Percentiles rank a stretch among this genome's conserved stretches.
These are phyloP conservation scores for Podospora pseudocomata DNA, from an alignment of 495 filamentous ascomycete genomes.

Conservation along the genomic window DNA sequence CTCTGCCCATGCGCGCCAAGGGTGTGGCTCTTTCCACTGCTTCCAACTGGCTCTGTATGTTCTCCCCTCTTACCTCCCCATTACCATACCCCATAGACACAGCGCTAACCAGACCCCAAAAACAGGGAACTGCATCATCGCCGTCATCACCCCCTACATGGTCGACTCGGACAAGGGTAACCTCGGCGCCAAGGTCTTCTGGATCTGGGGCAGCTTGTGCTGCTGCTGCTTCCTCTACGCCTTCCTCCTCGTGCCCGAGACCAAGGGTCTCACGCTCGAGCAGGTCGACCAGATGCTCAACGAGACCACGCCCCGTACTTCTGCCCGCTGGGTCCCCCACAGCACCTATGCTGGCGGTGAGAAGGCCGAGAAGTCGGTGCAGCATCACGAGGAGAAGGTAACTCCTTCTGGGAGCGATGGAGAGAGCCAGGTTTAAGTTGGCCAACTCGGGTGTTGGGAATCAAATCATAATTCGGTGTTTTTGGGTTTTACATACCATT, in stretches of 20 bases:
- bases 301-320: slow-evolving; percentile 66
- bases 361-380: slow-evolving; percentile 19
- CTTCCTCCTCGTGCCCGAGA: slow-evolving; percentile 78
- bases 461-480: not conserved
- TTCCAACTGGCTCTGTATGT: slow-evolving; percentile 61
- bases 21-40: slow-evolving; percentile 76
- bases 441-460: not conserved
- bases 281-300: slow-evolving; percentile 87
- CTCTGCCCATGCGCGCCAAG: slow-evolving; percentile 73
- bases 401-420: not conserved
- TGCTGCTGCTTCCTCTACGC: slow-evolving; percentile 60
- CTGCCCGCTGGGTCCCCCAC: slow-evolving; percentile 65
- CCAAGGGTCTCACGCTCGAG: slow-evolving; percentile 84
- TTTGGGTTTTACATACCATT: not conserved
- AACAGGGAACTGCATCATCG: slow-evolving; percentile 63
- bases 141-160: slow-evolving; percentile 74
- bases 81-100: not conserved
- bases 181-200: slow-evolving; percentile 69
- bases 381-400: not conserved
- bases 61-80: not conserved
- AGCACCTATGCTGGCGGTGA: slow-evolving; percentile 56
- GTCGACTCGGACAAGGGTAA: slow-evolving; percentile 67
- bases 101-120: not conserved
- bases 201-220: slow-evolving; percentile 71
- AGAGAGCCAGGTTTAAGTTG: not conserved